phyloP scores from a whole-genome alignment of 2,329 filamentous ascomycete genomes.

The Chaetomiaceae sp. region DNA sequence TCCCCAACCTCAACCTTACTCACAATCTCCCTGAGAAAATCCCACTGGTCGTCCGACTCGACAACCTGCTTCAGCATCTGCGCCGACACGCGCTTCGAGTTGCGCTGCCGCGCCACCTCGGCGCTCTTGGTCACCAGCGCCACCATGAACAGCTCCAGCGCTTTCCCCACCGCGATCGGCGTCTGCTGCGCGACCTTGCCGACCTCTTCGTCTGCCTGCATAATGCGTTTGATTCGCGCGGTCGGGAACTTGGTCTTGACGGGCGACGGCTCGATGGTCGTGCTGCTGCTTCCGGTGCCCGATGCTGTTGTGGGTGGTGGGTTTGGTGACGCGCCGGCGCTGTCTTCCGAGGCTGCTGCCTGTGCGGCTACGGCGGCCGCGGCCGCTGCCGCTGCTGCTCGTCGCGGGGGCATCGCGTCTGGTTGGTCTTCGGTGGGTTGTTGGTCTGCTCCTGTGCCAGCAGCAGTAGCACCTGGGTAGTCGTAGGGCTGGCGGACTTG shows the following conservation, averaged over 20 bases:
- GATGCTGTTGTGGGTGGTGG: conserved; percentile 19
- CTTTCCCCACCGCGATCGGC: conserved; percentile 91
- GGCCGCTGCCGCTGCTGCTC: conserved; percentile 31
- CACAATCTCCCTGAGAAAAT: conserved; percentile 89
- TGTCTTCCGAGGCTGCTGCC: neutral
- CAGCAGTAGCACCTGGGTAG: neutral
- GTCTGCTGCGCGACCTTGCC: conserved; percentile 98
- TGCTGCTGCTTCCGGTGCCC: neutral
- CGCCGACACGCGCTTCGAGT: conserved; percentile 84
- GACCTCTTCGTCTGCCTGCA: conserved; percentile 98
- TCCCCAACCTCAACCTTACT: conserved; percentile 66
- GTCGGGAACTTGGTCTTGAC: conserved; percentile 96
- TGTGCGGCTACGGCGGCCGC: conserved; percentile 7
- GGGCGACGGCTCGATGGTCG: conserved; percentile 56
- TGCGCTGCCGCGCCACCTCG: conserved; percentile 73
- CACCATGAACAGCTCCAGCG: conserved; percentile 97
- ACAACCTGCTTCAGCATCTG: conserved; percentile 90
- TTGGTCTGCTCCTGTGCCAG: neutral
- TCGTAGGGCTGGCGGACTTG: conserved; percentile 10
- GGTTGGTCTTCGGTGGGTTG: neutral
- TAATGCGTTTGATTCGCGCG: conserved; percentile 95
- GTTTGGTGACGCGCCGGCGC: neutral
- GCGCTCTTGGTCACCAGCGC: conserved; percentile 85
- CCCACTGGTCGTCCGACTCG: conserved; percentile 83
- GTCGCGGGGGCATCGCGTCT: conserved; percentile 12